phyloP scores from a whole-genome alignment of 148 eudicot species.

The Dysphania ambrosioides region DNA sequence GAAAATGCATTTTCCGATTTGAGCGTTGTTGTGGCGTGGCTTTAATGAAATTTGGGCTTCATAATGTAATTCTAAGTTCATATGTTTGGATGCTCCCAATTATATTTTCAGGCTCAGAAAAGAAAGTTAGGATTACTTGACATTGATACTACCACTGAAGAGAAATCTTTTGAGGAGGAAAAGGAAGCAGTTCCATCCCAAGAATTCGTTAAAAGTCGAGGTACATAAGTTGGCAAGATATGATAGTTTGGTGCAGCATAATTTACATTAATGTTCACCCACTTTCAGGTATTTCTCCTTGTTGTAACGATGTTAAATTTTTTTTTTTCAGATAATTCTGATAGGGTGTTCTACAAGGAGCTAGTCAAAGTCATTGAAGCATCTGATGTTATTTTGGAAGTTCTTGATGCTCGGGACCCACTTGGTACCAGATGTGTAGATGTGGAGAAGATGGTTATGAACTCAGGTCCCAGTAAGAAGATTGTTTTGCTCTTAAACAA shows the following conservation, averaged over 20 bases:
- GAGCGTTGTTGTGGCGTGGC: background rate
- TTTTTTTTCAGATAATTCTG: conserved; percentile 59
- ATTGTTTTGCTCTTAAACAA: conserved; percentile 88
- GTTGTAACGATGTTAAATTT: conserved; percentile 12
- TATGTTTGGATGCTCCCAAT: background rate
- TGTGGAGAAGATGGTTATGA: conserved; percentile 90
- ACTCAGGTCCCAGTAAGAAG: conserved; percentile 70
- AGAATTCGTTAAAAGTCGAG: conserved; percentile 39
- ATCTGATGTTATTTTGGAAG: conserved; percentile 94
- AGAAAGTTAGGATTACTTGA: conserved; percentile 74
- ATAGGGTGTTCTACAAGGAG: conserved; percentile 89
- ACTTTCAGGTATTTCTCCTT: background rate
- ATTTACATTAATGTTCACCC: background rate
- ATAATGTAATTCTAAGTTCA: background rate
- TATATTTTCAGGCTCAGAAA: conserved; percentile 54
- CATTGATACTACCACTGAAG: conserved; percentile 36
- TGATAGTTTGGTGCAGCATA: background rate
- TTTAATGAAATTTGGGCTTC: background rate
- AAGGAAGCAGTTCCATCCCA: conserved; percentile 26
- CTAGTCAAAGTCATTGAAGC: conserved; percentile 88
- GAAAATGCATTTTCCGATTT: background rate
- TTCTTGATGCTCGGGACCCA: conserved; percentile 98
- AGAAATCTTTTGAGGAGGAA: conserved; percentile 34
- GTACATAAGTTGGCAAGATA: conserved; percentile 30
- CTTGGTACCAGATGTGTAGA: conserved; percentile 86